Evolutionary conservation across 1,284 basidiomycete species (phyloP), one percentile per base, ranked within the genome.

Genomic region (Macrocystidia cucumis): DNA sequence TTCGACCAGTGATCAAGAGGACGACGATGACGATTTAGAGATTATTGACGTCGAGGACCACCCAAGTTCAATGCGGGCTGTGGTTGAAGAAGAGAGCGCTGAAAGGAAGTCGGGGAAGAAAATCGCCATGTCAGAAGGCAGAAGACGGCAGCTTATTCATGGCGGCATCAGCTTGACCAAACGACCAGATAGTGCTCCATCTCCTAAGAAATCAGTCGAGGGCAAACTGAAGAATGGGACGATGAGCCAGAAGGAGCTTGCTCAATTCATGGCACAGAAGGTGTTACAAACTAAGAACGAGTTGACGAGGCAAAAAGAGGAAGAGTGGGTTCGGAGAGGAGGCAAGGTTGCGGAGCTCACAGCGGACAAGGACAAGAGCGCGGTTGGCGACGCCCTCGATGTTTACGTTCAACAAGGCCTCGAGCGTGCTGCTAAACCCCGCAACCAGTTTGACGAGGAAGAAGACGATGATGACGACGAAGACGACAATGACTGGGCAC

Each of bases 21-120:
- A 63, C 11, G 65, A 65, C 20, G 73, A 77, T 19, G 74, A 74
- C 39, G 78, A 72, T 29, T 53, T 83, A 19, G 63, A 73, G 41
- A 58, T 84, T 13, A 56, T 69, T 14, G n/a, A n/a, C n/a, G 35
- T 9, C 29, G 17, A 24, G 49, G 3, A 47, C 65, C 19, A 11
- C 11, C 29, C 14, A 18, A 18, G 9, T 18, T 13, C 11, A 40
- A 64, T 65, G 53, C 65, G 67, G 42, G 44, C 55, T 12, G 60
- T 63, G 9, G 62, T 66, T 8, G 62, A 63, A 11, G 63, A 72
- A 41, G 72, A 70, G 46, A 70, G 67, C 13, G 57, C 53, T 18
- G 58, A 63, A 24, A 63, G 67, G 29, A 57, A 49, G 35, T 53
- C 55, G 7, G 55, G 57, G 36, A 57, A 53, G 28, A 57, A 63